phyloP scores from a whole-genome alignment of 1,139 yeast genomes.

The Hyphopichia buzzinii region DNA sequence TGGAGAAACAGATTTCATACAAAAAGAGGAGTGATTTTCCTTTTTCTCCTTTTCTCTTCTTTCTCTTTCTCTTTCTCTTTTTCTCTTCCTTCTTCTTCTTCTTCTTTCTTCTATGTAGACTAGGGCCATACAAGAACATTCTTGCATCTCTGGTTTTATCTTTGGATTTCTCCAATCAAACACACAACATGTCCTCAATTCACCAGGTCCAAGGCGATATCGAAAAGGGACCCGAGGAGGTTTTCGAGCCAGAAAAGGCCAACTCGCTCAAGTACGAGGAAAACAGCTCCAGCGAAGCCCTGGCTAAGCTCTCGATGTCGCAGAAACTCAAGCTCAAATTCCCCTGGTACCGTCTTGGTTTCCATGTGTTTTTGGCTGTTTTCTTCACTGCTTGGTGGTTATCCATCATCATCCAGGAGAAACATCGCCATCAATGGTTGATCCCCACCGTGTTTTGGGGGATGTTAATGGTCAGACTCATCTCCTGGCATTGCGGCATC shows the following conservation, averaged over 20 bases:
- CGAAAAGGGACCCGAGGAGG: no score
- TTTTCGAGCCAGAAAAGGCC: no score
- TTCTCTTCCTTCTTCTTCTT: not conserved
- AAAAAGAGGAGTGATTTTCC: no score
- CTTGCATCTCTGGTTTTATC: not conserved
- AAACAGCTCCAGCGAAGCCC: no score
- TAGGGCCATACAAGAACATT: not conserved
- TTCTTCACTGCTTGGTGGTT: conserved; percentile 72
- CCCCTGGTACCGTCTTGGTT: conserved; percentile 22
- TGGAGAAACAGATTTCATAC: no score
- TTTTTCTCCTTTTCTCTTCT: no score
- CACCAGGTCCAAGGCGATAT: no score
- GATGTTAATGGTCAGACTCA: conserved; percentile 51
- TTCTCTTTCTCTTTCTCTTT: no score
- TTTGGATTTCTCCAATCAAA: no score
- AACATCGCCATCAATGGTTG: conserved; percentile 57
- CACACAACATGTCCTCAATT: no score
- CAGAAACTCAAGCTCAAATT: conserved; percentile 17
- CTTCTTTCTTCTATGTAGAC: not conserved
- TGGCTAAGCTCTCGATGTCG: conserved; percentile 1
- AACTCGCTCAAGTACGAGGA: no score
- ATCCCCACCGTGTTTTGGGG: conserved; percentile 62
- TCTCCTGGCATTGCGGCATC: conserved; percentile 52
- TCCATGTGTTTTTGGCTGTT: conserved; percentile 34
- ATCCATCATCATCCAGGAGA: conserved; percentile 52